Evolutionary conservation across 2,329 filamentous ascomycete species (phyloP), one percentile per base, ranked within the genome.

Genomic region (Colletotrichum cuscutae): DNA sequence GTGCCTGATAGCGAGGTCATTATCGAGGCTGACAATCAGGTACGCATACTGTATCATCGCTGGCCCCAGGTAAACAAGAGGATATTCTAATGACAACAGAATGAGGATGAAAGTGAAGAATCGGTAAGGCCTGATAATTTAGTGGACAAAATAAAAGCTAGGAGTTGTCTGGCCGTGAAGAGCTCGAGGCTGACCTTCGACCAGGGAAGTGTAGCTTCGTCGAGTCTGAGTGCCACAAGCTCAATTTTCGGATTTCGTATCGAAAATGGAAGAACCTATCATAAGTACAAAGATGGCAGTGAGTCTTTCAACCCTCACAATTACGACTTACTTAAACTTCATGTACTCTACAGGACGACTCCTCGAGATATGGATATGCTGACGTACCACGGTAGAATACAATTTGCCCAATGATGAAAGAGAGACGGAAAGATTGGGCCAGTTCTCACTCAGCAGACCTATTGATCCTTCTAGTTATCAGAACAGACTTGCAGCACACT

Each of bases 401-500:
- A 12, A 3, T 3, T 15, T 46, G 3, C 58, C 58, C 24, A 61
- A 61, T 8, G 37, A 61, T 11, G 58, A 61, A 2, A 61, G 1
- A 28, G 58, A 61, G 12, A 61, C 37, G 1, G 62, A 62, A 1
- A 49, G 32, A n/a, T 35, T 61, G 2, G 58, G 35, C 49, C 1
- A 5, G 30, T 13, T 2, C 26, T 7, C 22, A 19, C 7, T 1
- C 9, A 3, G 4, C 1, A 28, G 4, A 2, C 11, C 12, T 1
- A 2, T 7, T 61, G 58, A 32, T 46, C 19, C 15, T 26, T 30
- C 42, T 46, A 46, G 24, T n/a, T 30, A 15, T 13, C 19, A 8
- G n/a, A 4, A 13, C 6, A 78, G 80, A 84, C 65, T 68, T 84
- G 0, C 81, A 83, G 74, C 82, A 84, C 68, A 78, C 81, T 52